Conservation (phyloP, 176 grass and related monocot species). For the Hyparrhenia diplandra region DNA sequence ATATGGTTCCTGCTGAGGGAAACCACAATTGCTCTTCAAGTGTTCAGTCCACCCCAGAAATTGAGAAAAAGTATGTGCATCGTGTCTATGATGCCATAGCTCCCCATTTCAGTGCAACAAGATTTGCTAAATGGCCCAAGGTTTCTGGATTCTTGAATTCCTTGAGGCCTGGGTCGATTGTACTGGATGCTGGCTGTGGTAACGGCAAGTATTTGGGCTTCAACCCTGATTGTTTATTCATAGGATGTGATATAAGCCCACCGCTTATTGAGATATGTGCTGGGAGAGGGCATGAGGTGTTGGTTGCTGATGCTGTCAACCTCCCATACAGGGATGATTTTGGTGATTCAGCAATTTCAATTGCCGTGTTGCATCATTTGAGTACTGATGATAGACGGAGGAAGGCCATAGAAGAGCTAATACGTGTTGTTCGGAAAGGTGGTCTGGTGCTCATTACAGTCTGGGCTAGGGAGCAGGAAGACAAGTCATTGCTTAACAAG, state of each 20-base stretch:
- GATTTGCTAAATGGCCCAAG: slow-evolving; percentile 98
- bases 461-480: too few relatives aligned
- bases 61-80: slow-evolving; percentile 89
- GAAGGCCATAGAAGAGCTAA: too few relatives aligned
- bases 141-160: slow-evolving; percentile 77
- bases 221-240: slow-evolving; percentile 69
- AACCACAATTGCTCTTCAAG: slow-evolving; percentile 18
- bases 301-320: slow-evolving; percentile 86
- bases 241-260: slow-evolving; percentile 89
- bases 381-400: too few relatives aligned
- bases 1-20: not conserved
- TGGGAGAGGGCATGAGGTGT: slow-evolving; percentile 70
- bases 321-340: slow-evolving; percentile 83
- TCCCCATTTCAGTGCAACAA: slow-evolving; percentile 83
- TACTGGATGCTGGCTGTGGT: slow-evolving; percentile 89
- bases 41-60: slow-evolving; percentile 72
- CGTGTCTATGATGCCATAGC: slow-evolving; percentile 86
- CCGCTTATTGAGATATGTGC: slow-evolving; percentile 68
- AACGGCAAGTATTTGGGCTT: slow-evolving; percentile 89
- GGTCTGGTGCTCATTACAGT: too few relatives aligned
- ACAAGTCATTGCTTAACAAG: too few relatives aligned
- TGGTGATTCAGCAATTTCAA: slow-evolving; percentile 43
- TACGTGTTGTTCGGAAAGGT: too few relatives aligned
- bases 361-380: too few relatives aligned
- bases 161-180: slow-evolving; percentile 54